Base-by-base conservation (phyloP, 352 stramenopile genomes). In the Phytophthora crassamura region DNA sequence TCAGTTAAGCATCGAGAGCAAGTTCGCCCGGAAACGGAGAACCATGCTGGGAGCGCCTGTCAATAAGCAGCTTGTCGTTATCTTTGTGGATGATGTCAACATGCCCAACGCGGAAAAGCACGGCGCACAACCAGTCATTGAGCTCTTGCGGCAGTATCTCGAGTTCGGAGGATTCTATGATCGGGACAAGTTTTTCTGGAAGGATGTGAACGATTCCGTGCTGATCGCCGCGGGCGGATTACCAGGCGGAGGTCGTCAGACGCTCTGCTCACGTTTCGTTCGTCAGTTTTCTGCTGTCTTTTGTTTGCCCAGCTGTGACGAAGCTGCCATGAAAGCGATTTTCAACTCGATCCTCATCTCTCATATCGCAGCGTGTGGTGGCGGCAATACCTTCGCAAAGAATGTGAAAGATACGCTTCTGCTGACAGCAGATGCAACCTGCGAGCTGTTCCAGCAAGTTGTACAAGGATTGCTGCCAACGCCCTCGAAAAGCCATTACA, bases 61-160 rank as follows among this genome's bases (percentile, higher is more conserved):
- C 4, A 82, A 86, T 49, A 86, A 81, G 10, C 81, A 82, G 15
- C 59, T 89, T 25, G 80, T 97, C 3, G 77, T 97, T 10, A 67
- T 90, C 35, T 93, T 97, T 46, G 80, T 98, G 18, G 94, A 98
- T 64, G 94, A 98, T 64, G 60, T 98, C 16, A 98, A 98, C 61
- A 94, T 98, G 74, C 91, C 94, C 0, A 83, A 61, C 8, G 62
- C 72, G 1, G 93, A 98, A 43, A 74, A 72, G 7, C 81, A 88
- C 45, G 84, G 88, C 0, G 86, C 82, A 0, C 88, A 95, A 30
- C 88, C 88, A 7, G 81, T 86, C 18, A 78, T 96, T 18, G 86
- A 96, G 45, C 59, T 96, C 8, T 69, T 96, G 11, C 76, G 88
- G 7, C 82, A 93, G 48, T 83, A 82, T 40, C 51, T 95, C 8